Conservation (phyloP, 495 filamentous ascomycete species). For the Acidiella bohemica region DNA sequence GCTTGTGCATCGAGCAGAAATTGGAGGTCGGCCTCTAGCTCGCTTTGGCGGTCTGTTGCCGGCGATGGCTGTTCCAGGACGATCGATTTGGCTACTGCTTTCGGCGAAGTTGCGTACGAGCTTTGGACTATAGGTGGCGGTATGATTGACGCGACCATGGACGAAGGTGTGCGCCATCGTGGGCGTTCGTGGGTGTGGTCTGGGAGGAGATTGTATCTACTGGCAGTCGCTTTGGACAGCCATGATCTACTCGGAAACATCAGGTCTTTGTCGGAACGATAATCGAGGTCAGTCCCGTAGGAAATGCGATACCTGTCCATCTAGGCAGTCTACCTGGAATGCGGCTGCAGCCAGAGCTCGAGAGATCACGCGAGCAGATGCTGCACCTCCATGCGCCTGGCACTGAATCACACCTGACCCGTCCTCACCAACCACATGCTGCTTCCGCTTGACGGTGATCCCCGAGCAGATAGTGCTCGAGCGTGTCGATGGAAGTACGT, state of each 20-base stretch:
- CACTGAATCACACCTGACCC: no score
- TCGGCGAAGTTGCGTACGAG: conserved; percentile 7
- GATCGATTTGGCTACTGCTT: conserved; percentile 1
- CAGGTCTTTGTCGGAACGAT: conserved; percentile 8
- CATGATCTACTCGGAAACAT: conserved; percentile 11
- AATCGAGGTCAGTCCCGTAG: not conserved
- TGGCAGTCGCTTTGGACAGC: conserved; percentile 9
- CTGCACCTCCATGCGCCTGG: no score
- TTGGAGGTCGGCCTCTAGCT: conserved; percentile 67
- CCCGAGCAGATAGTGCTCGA: no score
- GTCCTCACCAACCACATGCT: no score
- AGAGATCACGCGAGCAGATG: not conserved
- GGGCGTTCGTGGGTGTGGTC: conserved; percentile 14
- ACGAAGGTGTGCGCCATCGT: conserved; percentile 13
- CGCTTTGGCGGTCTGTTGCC: conserved; percentile 39
- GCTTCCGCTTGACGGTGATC: no score
- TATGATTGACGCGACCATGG: conserved; percentile 15
- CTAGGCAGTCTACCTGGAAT: not conserved
- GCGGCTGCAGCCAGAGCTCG: no score
- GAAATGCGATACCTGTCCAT: not conserved
- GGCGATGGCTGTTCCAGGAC: conserved; percentile 26
- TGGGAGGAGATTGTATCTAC: conserved; percentile 5
- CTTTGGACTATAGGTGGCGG: conserved; percentile 21
- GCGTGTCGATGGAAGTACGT: no score
- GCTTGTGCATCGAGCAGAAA: conserved; percentile 72